These are phyloP conservation scores for Wickerhamomyces hampshirensis DNA, from an alignment of 805 yeast genomes.

Conservation along the genomic window DNA sequence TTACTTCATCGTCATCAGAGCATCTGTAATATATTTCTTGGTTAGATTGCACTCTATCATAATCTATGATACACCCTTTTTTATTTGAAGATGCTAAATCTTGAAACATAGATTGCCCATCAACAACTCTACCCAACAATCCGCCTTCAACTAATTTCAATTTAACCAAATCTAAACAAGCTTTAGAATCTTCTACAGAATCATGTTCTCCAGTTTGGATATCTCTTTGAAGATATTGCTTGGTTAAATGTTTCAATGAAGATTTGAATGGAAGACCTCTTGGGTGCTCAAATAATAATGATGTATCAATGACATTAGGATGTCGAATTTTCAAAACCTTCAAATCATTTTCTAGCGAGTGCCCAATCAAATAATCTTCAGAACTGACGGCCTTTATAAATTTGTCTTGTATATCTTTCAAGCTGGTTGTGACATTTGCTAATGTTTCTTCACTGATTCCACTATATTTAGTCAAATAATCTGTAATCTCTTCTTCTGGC, in stretches of 20 bases:
- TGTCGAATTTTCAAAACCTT: slow-evolving; percentile 68
- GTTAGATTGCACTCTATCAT: slow-evolving; percentile 22
- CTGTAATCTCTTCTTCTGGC: slow-evolving; percentile 69
- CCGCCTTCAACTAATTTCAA: slow-evolving; percentile 64
- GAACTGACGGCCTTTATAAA: slow-evolving; percentile 43
- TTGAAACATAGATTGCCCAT: slow-evolving; percentile 38
- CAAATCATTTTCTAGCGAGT: slow-evolving; percentile 82
- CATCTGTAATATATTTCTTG: slow-evolving; percentile 36
- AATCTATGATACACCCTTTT: slow-evolving; percentile 31
- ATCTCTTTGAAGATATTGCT: slow-evolving; percentile 43
- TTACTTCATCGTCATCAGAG: slow-evolving; percentile 55
- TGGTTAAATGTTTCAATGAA: slow-evolving; percentile 66
- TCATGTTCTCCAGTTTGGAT: slow-evolving; percentile 82
- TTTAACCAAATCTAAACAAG: slow-evolving; percentile 75
- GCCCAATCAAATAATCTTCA: slow-evolving; percentile 76
- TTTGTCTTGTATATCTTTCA: slow-evolving; percentile 61
- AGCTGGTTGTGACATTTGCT: slow-evolving; percentile 54
- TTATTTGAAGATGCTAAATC: slow-evolving; percentile 30
- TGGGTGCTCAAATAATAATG: slow-evolving; percentile 71
- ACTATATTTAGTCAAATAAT: slow-evolving; percentile 78
- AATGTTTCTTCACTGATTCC: slow-evolving; percentile 80
- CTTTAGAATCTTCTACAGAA: slow-evolving; percentile 77
- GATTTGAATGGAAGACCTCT: slow-evolving; percentile 82
- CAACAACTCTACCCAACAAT: slow-evolving; percentile 51
- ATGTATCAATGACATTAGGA: slow-evolving; percentile 73